Conservation (phyloP, 2,329 filamentous ascomycete species). For the Scedosporium boydii region DNA sequence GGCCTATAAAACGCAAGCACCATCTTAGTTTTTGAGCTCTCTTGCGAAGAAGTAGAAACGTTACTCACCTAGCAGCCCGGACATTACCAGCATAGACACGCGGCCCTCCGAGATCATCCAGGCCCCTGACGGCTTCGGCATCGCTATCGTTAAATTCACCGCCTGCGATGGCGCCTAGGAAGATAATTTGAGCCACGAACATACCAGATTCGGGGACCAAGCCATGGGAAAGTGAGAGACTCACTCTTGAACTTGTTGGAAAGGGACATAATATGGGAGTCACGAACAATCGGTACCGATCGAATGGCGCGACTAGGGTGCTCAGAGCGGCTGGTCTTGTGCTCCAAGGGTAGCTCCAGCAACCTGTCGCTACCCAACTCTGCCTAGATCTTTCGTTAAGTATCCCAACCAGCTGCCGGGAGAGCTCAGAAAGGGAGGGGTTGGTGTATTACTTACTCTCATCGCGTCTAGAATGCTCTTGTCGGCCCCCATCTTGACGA, state of each 20-base stretch:
- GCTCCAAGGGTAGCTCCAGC: conserved; percentile 15
- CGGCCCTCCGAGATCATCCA: conserved; percentile 17
- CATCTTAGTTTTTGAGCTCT: not conserved
- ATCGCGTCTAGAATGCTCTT: conserved; percentile 26
- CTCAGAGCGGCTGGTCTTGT: conserved; percentile 6
- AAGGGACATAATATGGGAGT: not conserved
- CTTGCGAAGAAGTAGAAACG: not conserved
- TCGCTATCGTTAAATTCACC: conserved; percentile 21
- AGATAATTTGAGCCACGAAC: not conserved
- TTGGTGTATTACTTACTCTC: conserved; percentile 1
- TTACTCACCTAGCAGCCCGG: not conserved
- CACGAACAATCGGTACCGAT: conserved; percentile 1
- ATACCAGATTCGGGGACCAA: no score
- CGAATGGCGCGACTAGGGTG: not conserved
- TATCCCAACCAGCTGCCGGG: not conserved
- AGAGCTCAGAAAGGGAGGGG: no score
- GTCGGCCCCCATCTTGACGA: conserved; percentile 40
- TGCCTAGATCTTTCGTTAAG: conserved; percentile 11
- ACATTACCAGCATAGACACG: not conserved
- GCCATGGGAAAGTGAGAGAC: not conserved
- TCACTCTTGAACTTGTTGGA: not conserved
- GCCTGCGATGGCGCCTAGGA: conserved; percentile 12
- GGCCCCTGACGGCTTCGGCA: conserved; percentile 15
- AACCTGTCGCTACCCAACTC: conserved; percentile 20
- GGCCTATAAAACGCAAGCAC: no score